A percentile compares a stretch with the other conserved stretches of the same genome.
Conservation (phyloP, 2,329 filamentous ascomycete species). For the Hypoxylon sp. region DNA sequence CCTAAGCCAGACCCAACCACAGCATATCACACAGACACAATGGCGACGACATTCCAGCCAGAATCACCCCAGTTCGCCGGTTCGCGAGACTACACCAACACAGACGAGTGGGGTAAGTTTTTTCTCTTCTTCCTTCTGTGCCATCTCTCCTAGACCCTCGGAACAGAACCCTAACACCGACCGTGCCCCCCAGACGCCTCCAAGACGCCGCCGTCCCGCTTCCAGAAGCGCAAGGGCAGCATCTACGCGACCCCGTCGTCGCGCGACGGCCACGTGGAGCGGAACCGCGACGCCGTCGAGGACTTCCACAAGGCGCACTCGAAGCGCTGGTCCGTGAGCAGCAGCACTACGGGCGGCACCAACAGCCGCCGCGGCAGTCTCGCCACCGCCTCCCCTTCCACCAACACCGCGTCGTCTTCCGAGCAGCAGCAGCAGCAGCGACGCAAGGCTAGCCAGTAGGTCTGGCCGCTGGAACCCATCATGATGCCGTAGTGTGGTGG, state of each 20-base stretch:
- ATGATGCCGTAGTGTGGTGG: constrained; percentile 18
- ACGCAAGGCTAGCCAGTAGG: constrained; percentile 33
- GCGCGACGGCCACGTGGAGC: constrained; percentile 69
- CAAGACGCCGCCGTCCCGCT: constrained; percentile 71
- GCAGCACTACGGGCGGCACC: too few relatives aligned
- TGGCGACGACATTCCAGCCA: constrained; percentile 36
- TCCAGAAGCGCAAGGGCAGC: constrained; percentile 74
- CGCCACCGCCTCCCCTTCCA: background rate
- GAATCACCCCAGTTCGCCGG: constrained; percentile 39
- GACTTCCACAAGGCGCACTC: constrained; percentile 68
- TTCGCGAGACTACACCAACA: constrained; percentile 44
- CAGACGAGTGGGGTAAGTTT: constrained; percentile 59
- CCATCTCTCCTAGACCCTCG: background rate
- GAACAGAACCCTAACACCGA: constrained; percentile 14
- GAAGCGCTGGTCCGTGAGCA: constrained; percentile 55
- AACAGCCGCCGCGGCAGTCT: constrained; percentile 31
- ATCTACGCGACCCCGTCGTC: constrained; percentile 72
- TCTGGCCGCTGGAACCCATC: constrained; percentile 20
- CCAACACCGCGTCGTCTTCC: too few relatives aligned
- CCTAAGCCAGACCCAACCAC: background rate
- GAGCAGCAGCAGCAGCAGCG: too few relatives aligned
- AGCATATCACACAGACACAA: constrained; percentile 18
- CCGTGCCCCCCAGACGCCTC: constrained; percentile 61
- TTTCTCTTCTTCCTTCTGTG: background rate
- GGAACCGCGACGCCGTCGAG: constrained; percentile 60